A percentile compares a stretch with the other conserved stretches of the same genome.
Evolutionary conservation across 2,329 filamentous ascomycete species (phyloP).

Genomic region (Arthrobotrys conoides): DNA sequence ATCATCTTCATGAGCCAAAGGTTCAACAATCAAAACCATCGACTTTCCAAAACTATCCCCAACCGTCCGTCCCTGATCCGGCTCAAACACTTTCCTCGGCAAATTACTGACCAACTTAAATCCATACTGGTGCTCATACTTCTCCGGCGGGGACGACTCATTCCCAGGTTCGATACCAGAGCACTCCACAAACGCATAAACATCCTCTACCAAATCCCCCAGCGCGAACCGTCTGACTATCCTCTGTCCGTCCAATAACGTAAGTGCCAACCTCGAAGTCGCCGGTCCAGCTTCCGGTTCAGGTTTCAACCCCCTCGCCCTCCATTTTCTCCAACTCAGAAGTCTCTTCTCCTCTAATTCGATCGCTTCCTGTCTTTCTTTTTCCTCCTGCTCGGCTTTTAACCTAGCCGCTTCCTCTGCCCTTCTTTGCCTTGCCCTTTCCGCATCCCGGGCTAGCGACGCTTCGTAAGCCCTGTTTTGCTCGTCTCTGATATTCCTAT

Average conservation of each 20-base stretch:
- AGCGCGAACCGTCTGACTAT: constrained; percentile 81
- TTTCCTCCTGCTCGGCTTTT: constrained; percentile 74
- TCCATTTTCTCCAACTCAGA: constrained; percentile 80
- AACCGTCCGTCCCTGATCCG: constrained; percentile 77
- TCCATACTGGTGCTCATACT: constrained; percentile 84
- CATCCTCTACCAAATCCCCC: constrained; percentile 82
- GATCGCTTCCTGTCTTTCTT: constrained; percentile 68
- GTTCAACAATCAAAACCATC: constrained; percentile 91
- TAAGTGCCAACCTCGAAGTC: constrained; percentile 72
- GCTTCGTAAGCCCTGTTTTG: constrained; percentile 96
- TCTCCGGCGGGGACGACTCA: constrained; percentile 70
- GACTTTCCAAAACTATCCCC: constrained; percentile 82
- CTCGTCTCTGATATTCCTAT: constrained; percentile 84
- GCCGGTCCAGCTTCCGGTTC: constrained; percentile 78
- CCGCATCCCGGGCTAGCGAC: constrained; percentile 87
- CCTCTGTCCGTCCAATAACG: constrained; percentile 77
- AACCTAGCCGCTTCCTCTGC: constrained; percentile 78
- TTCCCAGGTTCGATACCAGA: constrained; percentile 75
- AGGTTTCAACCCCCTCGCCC: constrained; percentile 75
- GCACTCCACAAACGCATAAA: constrained; percentile 97
- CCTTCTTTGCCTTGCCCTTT: constrained; percentile 80
- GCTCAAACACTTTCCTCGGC: constrained; percentile 83
- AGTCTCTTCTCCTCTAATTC: constrained; percentile 69
- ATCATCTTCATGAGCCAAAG: constrained; percentile 72
- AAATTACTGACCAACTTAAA: constrained; percentile 89